phyloP scores from a whole-genome alignment of 116 monocot species.

The Trichopus zeylanicus region DNA sequence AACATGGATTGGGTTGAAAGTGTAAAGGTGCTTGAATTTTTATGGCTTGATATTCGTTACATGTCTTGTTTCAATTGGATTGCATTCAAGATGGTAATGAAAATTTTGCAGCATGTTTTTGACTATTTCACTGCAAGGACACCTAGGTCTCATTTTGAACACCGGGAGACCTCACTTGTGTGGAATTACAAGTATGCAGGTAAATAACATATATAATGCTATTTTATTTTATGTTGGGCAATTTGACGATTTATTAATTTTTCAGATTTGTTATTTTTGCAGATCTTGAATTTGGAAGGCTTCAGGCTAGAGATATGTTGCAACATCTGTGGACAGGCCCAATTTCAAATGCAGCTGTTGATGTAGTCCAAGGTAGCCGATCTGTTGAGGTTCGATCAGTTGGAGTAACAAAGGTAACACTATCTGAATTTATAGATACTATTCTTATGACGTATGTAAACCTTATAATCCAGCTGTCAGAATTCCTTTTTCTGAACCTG shows the following conservation, averaged over 20 bases:
- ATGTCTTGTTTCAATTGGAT: slow-evolving; percentile 10
- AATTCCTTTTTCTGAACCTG: too few species aligned
- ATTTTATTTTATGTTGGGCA: not conserved
- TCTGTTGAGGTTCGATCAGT: slow-evolving; percentile 98
- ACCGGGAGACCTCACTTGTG: slow-evolving; percentile 92
- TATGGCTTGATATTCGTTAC: not conserved
- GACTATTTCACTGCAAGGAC: slow-evolving; percentile 99
- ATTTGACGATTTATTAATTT: not conserved
- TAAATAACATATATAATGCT: slow-evolving; percentile 8
- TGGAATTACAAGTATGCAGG: slow-evolving; percentile 99
- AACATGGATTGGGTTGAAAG: slow-evolving; percentile 99
- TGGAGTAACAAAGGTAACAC: slow-evolving; percentile 96
- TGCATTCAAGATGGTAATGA: slow-evolving; percentile 6
- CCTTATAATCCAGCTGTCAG: too few species aligned
- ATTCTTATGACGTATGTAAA: too few species aligned
- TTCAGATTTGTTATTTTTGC: slow-evolving; percentile 2
- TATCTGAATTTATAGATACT: too few species aligned
- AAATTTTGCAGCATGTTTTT: slow-evolving; percentile 76
- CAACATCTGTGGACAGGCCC: slow-evolving; percentile 99
- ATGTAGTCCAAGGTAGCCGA: slow-evolving; percentile 96
- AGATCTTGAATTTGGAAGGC: slow-evolving; percentile 99
- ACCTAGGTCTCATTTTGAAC: slow-evolving; percentile 96
- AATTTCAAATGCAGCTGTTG: slow-evolving; percentile 97
- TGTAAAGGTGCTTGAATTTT: slow-evolving; percentile 59
- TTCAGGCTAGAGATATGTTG: slow-evolving; percentile 97